These are phyloP conservation scores for Nasturtium officinale DNA, from an alignment of 345 rosid species.

Conservation along the genomic window DNA sequence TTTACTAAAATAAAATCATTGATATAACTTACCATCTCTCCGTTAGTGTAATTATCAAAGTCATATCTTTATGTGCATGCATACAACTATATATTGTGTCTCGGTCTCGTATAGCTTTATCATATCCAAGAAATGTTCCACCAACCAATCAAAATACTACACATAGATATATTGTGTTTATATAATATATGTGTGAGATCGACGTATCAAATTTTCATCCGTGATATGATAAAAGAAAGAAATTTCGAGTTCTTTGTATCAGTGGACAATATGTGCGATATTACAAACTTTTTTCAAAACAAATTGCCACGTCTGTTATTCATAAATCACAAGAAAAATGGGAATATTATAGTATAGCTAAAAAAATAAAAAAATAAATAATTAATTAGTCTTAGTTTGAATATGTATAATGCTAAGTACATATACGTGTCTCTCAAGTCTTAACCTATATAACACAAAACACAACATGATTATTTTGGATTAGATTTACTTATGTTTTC, in stretches of 20 bases:
- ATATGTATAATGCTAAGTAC: constrained; percentile 10
- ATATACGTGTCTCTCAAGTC: constrained; percentile 11
- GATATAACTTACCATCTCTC: background rate
- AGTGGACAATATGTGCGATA: constrained; percentile 30
- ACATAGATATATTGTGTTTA: constrained; percentile 11
- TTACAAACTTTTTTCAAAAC: background rate
- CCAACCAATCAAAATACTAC: constrained; percentile 25
- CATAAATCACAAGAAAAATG: background rate
- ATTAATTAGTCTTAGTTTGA: constrained; percentile 22
- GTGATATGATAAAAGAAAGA: constrained; percentile 32
- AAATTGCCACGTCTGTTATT: background rate
- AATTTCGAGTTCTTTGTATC: constrained; percentile 30
- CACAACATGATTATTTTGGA: constrained; percentile 3
- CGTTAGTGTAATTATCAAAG: constrained; percentile 8
- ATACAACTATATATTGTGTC: background rate
- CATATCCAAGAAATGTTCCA: constrained; percentile 7
- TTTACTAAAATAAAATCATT: background rate
- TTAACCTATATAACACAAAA: background rate
- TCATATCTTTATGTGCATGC: constrained; percentile 34
- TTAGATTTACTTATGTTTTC: background rate
- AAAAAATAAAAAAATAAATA: background rate
- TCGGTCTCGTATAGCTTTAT: constrained; percentile 11
- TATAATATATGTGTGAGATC: constrained; percentile 25
- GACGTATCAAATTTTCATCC: constrained; percentile 35
- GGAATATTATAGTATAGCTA: background rate